phyloP scores from a whole-genome alignment of 176 grass and related monocot species.

The Pontederia paniculata region DNA sequence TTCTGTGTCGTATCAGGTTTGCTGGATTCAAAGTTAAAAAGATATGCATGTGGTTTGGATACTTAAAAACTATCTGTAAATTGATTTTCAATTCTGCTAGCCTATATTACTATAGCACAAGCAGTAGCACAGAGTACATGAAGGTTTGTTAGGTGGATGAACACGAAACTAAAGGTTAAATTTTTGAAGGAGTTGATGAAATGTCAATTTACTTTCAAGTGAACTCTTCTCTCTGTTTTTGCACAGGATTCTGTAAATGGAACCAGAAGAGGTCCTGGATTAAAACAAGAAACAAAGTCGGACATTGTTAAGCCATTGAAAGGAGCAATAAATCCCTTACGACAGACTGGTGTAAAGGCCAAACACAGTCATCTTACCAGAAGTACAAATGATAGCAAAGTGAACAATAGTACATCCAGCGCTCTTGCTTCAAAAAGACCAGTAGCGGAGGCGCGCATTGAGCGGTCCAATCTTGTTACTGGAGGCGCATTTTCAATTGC shows the following conservation, averaged over 20 bases:
- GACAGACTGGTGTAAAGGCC: constrained; percentile 19
- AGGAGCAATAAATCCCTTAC: constrained; percentile 24
- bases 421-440: constrained; percentile 14
- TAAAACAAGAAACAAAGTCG: constrained; percentile 34
- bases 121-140: no score
- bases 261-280: constrained; percentile 15
- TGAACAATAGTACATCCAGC: constrained; percentile 28
- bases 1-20: no score
- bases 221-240: constrained; percentile 8
- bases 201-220: background rate
- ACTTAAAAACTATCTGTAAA: no score
- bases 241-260: constrained; percentile 27
- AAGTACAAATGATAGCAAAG: constrained; percentile 21
- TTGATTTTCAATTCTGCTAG: no score
- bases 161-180: no score
- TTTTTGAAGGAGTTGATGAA: background rate
- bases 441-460: constrained; percentile 18
- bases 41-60: no score
- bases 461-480: constrained; percentile 4
- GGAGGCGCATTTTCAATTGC: constrained; percentile 20
- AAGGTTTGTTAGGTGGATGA: no score
- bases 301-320: constrained; percentile 20
- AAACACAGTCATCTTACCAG: constrained; percentile 19
- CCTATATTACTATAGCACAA: no score
- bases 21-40: no score